Evolutionary conservation across 2,329 filamentous ascomycete species (phyloP), one percentile per base, ranked within the genome.

Genomic region (Cercospora zeae-maydis): DNA sequence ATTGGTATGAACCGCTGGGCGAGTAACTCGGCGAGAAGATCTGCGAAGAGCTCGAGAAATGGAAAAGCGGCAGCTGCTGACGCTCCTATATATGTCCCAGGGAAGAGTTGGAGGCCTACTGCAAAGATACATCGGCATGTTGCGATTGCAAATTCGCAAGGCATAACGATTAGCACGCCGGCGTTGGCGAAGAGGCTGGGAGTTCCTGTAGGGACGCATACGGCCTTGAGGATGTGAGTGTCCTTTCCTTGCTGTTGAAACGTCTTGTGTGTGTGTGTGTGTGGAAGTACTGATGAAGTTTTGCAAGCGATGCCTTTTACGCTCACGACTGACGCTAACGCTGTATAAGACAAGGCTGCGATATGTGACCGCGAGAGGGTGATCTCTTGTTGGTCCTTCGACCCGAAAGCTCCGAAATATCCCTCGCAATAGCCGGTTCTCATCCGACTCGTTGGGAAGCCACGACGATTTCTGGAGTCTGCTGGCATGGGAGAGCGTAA

Each of bases 141-240:
- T 31, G 54, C 13, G 19, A 27, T 21, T 27, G 33, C 52, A 24
- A 10, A 49, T 14, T 34, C 39, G 57, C 16, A 55, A 30, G 21
- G 57, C 1, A 31, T 60, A 2, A 63, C 37, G 34, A 60, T 63
- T 9, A 56, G 21, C 39, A 56, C 61, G 9, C 30, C 61, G 14
- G 61, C 57, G 8, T 33, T 63, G 33, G 61, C 61, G 51, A 63
- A 60, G 31, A 53, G 58, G n/a, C 53, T 63, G 31, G 61, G 61
- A 7, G 57, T 63, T 19, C 52, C 61, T 4, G 36, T 63, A 9
- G 52, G 57, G 16, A 49, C 49, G 4, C 30, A 45, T 27, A 16
- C 42, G 33, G 31, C 42, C 8, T 51, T 59, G 45, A 36, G 45
- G 27, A 57, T 57, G 54, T 57, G 27, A 57, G 37, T 21, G 6